Evolutionary conservation across 192 early-diverging fungal genomes (phyloP), one percentile per base, ranked within the genome.

Genomic region (Coemansia guatemalensis): DNA sequence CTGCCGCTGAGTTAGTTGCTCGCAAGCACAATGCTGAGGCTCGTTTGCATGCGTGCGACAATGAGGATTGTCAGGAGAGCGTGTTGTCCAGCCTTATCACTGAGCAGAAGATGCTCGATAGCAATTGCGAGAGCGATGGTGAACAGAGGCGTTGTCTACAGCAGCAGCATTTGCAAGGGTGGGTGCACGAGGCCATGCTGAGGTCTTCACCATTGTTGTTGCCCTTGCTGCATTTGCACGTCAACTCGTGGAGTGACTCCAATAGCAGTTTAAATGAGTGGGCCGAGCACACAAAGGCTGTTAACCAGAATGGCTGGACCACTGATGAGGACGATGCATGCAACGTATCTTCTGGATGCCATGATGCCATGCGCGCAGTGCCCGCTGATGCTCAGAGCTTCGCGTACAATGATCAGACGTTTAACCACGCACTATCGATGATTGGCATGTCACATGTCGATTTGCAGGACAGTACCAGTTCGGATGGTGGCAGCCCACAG

Each of bases 391-490:
- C 1, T 11, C 35, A 39, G 9, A 39, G 9, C 41, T 29, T 12
- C 11, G 54, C 29, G 6, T 62, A 61, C 14, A 67, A 71, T 21
- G 65, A 74, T 58, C 73, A 67, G 48, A 58, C 69, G 1, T 55
- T 74, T 22, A 60, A 53, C 44, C 69, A 72, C 5, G 78, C 78
- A 21, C 73, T 81, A 24, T 81, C 78, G n/a, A 81, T 81, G 78
- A 81, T 81, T 53, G 78, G 78, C 22, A 62, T 68, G n/a, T 56
- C 72, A 17, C 64, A 79, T 39, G 24, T 24, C 5, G 73, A 81
- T n/a, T 71, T 65, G 53, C 65, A 56, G 30, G 77, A 64, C 3
- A 72, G 73, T 47, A 26, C 48, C 20, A 62, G 68, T 52, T 56
- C 58, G 14, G 57, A 53, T 8, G 47, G 53, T 9, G 49, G 53